Percentiles rank a stretch among this genome's conserved stretches.
Evolutionary conservation across 179 eudicot genomes (phyloP).

Genomic region (Vitellaria paradoxa): DNA sequence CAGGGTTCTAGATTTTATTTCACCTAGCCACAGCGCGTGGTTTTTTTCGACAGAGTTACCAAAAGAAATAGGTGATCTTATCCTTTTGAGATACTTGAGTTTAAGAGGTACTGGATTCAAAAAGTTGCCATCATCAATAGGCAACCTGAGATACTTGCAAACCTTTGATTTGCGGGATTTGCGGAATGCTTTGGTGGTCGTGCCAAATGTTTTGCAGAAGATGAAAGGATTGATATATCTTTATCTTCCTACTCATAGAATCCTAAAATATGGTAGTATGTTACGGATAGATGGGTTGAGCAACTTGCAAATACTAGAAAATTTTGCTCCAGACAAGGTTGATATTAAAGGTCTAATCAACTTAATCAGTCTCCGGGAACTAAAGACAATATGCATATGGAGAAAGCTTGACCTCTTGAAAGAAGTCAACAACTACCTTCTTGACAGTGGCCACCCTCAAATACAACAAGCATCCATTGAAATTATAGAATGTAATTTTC

Average conservation of each 20-base stretch:
- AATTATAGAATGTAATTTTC: too few relatives aligned
- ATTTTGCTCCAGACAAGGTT: conserved; percentile 6
- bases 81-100: not conserved
- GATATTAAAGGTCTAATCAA: conserved; percentile 10
- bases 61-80: not conserved
- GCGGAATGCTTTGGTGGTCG: too few relatives aligned
- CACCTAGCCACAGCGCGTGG: not conserved
- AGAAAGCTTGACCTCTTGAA: not conserved
- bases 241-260: not conserved
- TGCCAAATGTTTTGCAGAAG: not conserved
- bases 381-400: not conserved
- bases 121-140: not conserved
- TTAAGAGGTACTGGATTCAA: not conserved
- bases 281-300: not conserved
- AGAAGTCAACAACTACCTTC: not conserved
- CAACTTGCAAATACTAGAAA: conserved; percentile 16
- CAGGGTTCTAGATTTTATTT: not conserved
- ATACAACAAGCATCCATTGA: not conserved
- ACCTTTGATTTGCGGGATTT: not conserved
- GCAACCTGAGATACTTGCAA: not conserved
- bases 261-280: too few relatives aligned
- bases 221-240: conserved; percentile 5
- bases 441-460: not conserved
- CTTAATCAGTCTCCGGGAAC: conserved; percentile 13
- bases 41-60: not conserved